phyloP scores from a whole-genome alignment of 2,329 filamentous ascomycete genomes.

The Beauveria brongniartii region DNA sequence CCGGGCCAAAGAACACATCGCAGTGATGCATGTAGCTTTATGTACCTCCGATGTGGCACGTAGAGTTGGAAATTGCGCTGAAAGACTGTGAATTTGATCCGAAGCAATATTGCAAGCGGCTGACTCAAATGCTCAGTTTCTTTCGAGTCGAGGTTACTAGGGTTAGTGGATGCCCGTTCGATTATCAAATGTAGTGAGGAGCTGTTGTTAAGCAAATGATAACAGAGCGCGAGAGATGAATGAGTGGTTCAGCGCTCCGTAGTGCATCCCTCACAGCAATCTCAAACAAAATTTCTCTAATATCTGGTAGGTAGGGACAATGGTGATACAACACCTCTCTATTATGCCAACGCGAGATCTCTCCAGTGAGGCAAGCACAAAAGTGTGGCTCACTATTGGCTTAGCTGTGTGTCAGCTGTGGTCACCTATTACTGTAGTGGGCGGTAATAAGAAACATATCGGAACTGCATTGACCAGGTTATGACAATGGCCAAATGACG shows the following conservation, averaged over 20 bases:
- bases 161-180: background rate
- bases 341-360: background rate
- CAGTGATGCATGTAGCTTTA: background rate
- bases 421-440: background rate
- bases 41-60: constrained; percentile 11
- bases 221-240: background rate
- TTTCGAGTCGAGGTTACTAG: background rate
- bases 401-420: background rate
- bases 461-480: background rate
- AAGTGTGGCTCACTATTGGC: constrained; percentile 1
- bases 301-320: background rate
- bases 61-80: background rate
- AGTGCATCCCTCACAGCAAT: too few species aligned
- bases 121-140: background rate
- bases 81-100: background rate
- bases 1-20: background rate
- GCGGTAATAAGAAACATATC: background rate
- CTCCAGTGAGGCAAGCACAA: background rate
- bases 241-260: background rate
- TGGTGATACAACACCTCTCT: background rate
- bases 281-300: too few species aligned
- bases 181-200: background rate
- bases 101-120: background rate
- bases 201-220: background rate
- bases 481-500: background rate